Percentiles rank a stretch among this genome's conserved stretches.
phyloP scores from a whole-genome alignment of 208 protist genomes.

The Acanthamoeba lenticulata region DNA sequence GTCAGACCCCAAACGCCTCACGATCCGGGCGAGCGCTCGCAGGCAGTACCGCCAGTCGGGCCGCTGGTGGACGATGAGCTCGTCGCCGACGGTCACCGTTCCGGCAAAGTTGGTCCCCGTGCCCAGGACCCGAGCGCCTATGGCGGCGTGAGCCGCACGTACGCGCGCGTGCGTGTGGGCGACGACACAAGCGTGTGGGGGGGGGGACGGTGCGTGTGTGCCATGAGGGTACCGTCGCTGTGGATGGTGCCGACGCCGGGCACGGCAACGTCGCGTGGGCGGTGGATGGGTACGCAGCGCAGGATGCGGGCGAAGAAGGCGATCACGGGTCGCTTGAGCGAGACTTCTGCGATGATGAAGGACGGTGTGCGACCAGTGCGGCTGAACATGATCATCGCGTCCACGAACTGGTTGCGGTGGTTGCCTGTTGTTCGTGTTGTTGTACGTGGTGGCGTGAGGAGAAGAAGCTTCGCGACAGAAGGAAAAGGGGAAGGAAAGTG shows the following conservation, averaged over 20 bases:
- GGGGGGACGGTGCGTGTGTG: too few relatives aligned
- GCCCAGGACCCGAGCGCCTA: not conserved
- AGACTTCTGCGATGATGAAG: slow-evolving; percentile 29
- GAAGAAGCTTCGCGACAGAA: not conserved
- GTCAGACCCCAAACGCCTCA: too few relatives aligned
- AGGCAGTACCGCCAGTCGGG: not conserved
- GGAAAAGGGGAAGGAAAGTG: not conserved
- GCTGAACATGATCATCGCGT: slow-evolving; percentile 51
- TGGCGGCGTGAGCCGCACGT: not conserved
- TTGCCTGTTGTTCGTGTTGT: not conserved
- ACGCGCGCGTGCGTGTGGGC: not conserved
- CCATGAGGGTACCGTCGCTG: not conserved
- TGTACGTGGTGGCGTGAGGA: not conserved
- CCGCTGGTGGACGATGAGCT: not conserved
- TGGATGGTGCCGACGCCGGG: not conserved
- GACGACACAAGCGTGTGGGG: too few relatives aligned
- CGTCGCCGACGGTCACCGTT: not conserved
- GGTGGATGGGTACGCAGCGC: slow-evolving; percentile 1
- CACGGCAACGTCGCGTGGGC: not conserved
- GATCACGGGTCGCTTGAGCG: slow-evolving; percentile 7
- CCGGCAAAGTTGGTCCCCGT: not conserved
- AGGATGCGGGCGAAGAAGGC: slow-evolving; percentile 17
- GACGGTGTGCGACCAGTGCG: not conserved
- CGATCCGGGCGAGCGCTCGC: too few relatives aligned
- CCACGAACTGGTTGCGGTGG: slow-evolving; percentile 65